Conservation (phyloP, 192 early-diverging fungal genomes). For the Linnemannia schmuckeri region DNA sequence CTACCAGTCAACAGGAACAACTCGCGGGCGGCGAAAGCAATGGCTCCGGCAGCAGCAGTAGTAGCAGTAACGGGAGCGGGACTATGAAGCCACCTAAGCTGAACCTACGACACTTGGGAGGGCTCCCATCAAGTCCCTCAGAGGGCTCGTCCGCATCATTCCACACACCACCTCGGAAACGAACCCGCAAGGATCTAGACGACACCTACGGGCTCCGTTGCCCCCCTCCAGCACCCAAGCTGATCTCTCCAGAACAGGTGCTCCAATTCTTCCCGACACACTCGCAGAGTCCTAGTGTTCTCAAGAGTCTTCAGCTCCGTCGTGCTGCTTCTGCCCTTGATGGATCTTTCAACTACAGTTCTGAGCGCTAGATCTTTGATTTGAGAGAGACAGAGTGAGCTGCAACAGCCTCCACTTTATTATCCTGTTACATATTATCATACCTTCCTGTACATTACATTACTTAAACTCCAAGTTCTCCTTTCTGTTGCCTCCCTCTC, state of each 20-base stretch:
- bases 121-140: not conserved
- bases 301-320: not conserved
- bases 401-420: too few species aligned
- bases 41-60: not conserved
- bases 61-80: not conserved
- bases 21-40: not conserved
- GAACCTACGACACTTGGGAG: not conserved
- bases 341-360: too few species aligned
- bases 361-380: too few species aligned
- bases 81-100: not conserved
- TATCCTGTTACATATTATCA: too few species aligned
- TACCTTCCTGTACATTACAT: not conserved
- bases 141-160: not conserved
- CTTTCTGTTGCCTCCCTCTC: not conserved
- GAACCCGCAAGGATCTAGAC: not conserved
- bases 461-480: not conserved
- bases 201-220: not conserved
- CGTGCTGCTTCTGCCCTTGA: not conserved
- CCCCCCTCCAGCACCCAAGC: slow-evolving; percentile 14
- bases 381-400: too few species aligned
- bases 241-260: not conserved
- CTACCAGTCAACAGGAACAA: not conserved
- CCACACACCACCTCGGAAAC: slow-evolving; percentile 25
- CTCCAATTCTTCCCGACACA: not conserved
- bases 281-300: not conserved